Conservation (phyloP, 2,329 filamentous ascomycete species). For the Verticillium dahliae region DNA sequence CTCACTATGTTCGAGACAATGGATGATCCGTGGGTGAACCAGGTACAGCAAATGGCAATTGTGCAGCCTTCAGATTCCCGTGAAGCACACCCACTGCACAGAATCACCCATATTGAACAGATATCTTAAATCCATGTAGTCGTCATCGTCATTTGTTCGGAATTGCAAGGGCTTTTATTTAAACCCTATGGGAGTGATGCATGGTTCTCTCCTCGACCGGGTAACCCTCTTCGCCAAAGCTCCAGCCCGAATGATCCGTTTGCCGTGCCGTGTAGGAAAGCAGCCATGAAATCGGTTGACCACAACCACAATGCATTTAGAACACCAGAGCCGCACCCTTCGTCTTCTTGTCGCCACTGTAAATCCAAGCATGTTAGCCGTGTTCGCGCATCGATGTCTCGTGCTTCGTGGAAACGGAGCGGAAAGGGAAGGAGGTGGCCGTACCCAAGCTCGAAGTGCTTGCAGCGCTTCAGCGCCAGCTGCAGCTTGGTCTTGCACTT, state of each 20-base stretch:
- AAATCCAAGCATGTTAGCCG: slow-evolving; percentile 8
- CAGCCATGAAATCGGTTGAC: slow-evolving; percentile 14
- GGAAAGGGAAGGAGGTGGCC: slow-evolving; percentile 28
- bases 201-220: slow-evolving; percentile 26
- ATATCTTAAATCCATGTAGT: background rate
- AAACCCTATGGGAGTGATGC: slow-evolving; percentile 37
- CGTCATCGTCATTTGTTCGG: slow-evolving; percentile 7
- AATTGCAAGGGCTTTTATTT: slow-evolving; percentile 24
- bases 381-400: background rate
- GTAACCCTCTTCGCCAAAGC: slow-evolving; percentile 40
- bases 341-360: slow-evolving; percentile 99
- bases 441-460: slow-evolving; percentile 99
- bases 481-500: slow-evolving; percentile 97
- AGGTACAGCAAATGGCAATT: too few relatives aligned
- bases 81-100: background rate
- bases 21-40: too few relatives aligned
- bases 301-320: slow-evolving; percentile 58
- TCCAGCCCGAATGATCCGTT: slow-evolving; percentile 24
- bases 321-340: slow-evolving; percentile 99
- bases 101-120: background rate
- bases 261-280: slow-evolving; percentile 13
- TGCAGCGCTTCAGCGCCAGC: slow-evolving; percentile 98
- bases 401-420: background rate
- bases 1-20: too few relatives aligned
- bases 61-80: background rate